Evolutionary conservation across 768 basidiomycete genomes (phyloP), one percentile per base, ranked within the genome.

Genomic region (Mycena epipterygia): DNA sequence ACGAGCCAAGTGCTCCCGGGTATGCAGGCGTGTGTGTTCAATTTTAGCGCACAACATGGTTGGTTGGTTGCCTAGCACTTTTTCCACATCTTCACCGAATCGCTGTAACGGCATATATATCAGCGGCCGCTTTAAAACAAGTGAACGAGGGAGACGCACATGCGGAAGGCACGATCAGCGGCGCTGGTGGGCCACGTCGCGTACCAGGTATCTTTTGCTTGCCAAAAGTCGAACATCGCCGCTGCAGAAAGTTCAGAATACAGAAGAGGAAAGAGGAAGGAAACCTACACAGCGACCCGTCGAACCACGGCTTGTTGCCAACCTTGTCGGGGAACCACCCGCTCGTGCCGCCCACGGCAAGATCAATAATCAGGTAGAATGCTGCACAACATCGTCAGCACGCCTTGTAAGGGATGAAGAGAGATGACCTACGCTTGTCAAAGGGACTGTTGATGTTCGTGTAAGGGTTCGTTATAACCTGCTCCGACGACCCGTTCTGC

Each of bases 281-380:
- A 29, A 5, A 84, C 86, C 48, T 74, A 89, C 88, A 86, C 46
- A 70, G 73, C 37, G 87, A 87, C 1, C 85, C 87, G 76, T 95
- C 93, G 62, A 91, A 82, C 94, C 94, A 95, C 19, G 93, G 91
- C 79, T 95, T 95, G 62, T 79, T 84, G 39, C 93, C 94, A 4
- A 89, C 82, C 8, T 84, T 85, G 76, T 97, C 96, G 0, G 93
- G 93, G 88, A 96, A 97, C 93, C 92, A 96, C 27, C 95, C 95
- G 69, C 88, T 91, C 60, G 93, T 95, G 0, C 94, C 95, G 0
- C 95, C 95, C 0, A 85, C 94, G 0, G 91, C 93, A 12, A 96
- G 81, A 73, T 92, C 84, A 63, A 96, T 83, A 57, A 93, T 87
- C 25, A 96, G 79, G 84, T 94, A 96, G 79, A 97, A 96, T 2